phyloP scores from a whole-genome alignment of 2,329 filamentous ascomycete species.

The Teratosphaeria gauchensis region DNA sequence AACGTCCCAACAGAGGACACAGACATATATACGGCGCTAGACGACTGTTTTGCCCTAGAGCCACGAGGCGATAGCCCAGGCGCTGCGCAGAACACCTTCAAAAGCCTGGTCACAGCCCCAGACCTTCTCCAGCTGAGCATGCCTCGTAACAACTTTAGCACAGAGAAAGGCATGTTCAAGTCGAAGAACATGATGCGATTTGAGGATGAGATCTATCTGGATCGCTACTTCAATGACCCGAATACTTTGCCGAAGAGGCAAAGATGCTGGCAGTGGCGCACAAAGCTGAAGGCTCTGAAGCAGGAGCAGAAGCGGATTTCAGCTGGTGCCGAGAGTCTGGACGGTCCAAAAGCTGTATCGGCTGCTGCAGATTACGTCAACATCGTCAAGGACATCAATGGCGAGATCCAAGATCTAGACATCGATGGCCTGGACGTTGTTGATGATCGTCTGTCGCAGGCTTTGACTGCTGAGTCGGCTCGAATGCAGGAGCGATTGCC shows the following conservation, averaged over 20 bases:
- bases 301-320: slow-evolving; percentile 21
- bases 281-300: slow-evolving; percentile 38
- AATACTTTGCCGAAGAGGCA: slow-evolving; percentile 55
- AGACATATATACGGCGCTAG: slow-evolving; percentile 74
- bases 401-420: slow-evolving; percentile 22
- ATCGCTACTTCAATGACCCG: slow-evolving; percentile 71
- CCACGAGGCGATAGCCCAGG: slow-evolving; percentile 52
- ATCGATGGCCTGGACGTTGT: slow-evolving; percentile 33
- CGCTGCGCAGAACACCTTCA: slow-evolving; percentile 46
- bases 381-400: slow-evolving; percentile 31
- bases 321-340: slow-evolving; percentile 11
- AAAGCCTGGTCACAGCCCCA: slow-evolving; percentile 54
- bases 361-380: slow-evolving; percentile 35
- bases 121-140: slow-evolving; percentile 85
- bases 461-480: slow-evolving; percentile 37
- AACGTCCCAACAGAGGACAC: slow-evolving; percentile 48
- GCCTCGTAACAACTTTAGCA: slow-evolving; percentile 64
- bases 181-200: slow-evolving; percentile 69
- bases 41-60: slow-evolving; percentile 74
- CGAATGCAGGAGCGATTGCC: slow-evolving; percentile 40
- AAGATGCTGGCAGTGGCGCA: slow-evolving; percentile 65
- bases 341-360: slow-evolving; percentile 18
- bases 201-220: slow-evolving; percentile 73
- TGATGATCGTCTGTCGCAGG: slow-evolving; percentile 31
- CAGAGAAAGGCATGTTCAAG: slow-evolving; percentile 50